Percentiles rank a stretch among this genome's conserved stretches.
phyloP scores from a whole-genome alignment of 441 rosid genomes.

The Cnidoscolus chayamansa region DNA sequence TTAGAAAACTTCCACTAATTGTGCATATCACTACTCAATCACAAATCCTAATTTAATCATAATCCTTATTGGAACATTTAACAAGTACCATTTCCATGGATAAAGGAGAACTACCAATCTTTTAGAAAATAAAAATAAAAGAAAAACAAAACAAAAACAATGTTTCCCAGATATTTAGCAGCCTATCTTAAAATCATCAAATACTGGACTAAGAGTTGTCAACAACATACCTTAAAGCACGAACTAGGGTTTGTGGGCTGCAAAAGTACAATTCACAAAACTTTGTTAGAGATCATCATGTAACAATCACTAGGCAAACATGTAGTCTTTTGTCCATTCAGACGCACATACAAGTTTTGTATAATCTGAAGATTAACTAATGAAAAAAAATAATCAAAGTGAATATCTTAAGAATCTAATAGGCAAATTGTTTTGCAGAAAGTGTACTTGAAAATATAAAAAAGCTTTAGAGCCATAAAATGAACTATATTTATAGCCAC shows the following conservation, averaged over 20 bases:
- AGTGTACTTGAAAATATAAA: too few species aligned
- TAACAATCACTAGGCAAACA: background rate
- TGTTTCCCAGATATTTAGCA: background rate
- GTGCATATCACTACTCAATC: background rate
- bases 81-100: background rate
- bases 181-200: too few species aligned
- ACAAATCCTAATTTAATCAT: background rate
- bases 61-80: slow-evolving; percentile 7
- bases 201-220: slow-evolving; percentile 5
- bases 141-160: background rate
- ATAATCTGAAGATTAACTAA: too few species aligned
- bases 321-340: too few species aligned
- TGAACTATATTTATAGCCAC: too few species aligned
- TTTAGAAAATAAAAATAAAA: too few species aligned
- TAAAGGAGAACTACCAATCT: background rate
- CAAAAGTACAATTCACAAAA: slow-evolving; percentile 25
- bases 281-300: slow-evolving; percentile 14
- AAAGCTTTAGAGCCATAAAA: too few species aligned
- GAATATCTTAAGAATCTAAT: too few species aligned
- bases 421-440: too few species aligned
- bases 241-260: slow-evolving; percentile 99
- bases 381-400: too few species aligned
- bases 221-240: slow-evolving; percentile 83
- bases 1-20: background rate
- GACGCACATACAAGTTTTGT: too few species aligned